Evolutionary conservation across 768 basidiomycete species (phyloP), one percentile per base, ranked within the genome.

Genomic region (Phanerochaete carnosa): DNA sequence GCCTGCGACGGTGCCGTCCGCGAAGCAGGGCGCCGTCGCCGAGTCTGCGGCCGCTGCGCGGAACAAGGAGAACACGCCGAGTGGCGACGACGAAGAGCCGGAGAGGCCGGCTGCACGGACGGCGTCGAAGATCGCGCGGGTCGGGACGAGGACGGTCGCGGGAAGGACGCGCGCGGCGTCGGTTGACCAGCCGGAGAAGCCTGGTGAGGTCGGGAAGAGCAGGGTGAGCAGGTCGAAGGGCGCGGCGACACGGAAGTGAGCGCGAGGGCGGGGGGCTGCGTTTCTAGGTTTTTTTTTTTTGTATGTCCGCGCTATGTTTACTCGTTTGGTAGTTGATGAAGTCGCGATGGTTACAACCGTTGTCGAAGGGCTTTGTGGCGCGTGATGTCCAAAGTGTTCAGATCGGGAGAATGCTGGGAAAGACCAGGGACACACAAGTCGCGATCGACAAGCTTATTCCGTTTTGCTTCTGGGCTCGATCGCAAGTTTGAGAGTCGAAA

Each of bases 51-150:
- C 65, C 15, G 54, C 51, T 2, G 60, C 60, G 30, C 64, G 63
- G 33, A 68, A 70, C 53, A 75, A 75, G 64, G 74, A 74, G 68
- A 75, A 75, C 64, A 75, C 74, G 15, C 74, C 73, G 6, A 73
- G 73, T 56, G 55, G 65, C 64, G 28, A 63, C 60, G 61, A 52
- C 2, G 59, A 60, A 7, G 56, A 35, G 19, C 39, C 56, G 13
- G 29, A 62, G 32, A 28, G 49, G 1, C 23, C 61, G 9, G 45
- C 53, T 12, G 37, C 54, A 23, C n/a, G 54, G 15, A 6, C 56
- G 6, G 45, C 45, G 25, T 32, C 55, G 50, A 45, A 45, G 39
- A 19, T 39, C 13, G 56, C 50, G 28, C 43, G 50, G 37, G 45
- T 32, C 23, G 45, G 22, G 35, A 50, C 33, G 26, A 53, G 33